Evolutionary conservation across 495 filamentous ascomycete genomes (phyloP).

Genomic region (Oidiodendron maius): DNA sequence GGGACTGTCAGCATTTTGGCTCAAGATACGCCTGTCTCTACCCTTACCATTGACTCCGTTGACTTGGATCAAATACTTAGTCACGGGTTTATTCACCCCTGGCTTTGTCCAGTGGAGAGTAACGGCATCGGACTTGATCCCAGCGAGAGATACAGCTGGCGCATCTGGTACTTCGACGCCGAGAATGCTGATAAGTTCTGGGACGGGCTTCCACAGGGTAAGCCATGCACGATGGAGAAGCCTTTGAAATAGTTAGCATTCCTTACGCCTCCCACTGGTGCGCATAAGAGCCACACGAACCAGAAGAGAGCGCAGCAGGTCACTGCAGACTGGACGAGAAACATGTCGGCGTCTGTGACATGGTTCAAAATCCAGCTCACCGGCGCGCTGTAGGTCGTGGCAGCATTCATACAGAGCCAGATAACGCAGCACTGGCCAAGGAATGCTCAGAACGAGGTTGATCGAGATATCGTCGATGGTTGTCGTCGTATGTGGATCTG

Average conservation of each 20-base stretch:
- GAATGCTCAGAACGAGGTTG: no score
- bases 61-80: constrained; percentile 85
- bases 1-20: constrained; percentile 14
- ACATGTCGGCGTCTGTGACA: constrained; percentile 24
- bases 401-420: constrained; percentile 23
- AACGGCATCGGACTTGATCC: constrained; percentile 77
- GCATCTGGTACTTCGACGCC: constrained; percentile 89
- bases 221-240: constrained; percentile 75
- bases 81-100: constrained; percentile 67
- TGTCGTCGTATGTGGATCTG: no score
- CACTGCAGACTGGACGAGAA: constrained; percentile 22
- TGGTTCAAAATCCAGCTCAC: constrained; percentile 18
- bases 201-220: constrained; percentile 82
- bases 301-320: constrained; percentile 25
- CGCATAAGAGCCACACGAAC: constrained; percentile 14
- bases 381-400: constrained; percentile 15
- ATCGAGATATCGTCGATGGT: no score
- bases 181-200: constrained; percentile 81
- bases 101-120: constrained; percentile 89
- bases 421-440: no score
- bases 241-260: constrained; percentile 39
- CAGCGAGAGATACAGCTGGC: constrained; percentile 86
- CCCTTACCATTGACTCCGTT: constrained; percentile 84
- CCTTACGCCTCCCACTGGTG: background rate
- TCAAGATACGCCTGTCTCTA: background rate